Conservation (phyloP, 306 rosid genomes). For the Quercus mongolica region DNA sequence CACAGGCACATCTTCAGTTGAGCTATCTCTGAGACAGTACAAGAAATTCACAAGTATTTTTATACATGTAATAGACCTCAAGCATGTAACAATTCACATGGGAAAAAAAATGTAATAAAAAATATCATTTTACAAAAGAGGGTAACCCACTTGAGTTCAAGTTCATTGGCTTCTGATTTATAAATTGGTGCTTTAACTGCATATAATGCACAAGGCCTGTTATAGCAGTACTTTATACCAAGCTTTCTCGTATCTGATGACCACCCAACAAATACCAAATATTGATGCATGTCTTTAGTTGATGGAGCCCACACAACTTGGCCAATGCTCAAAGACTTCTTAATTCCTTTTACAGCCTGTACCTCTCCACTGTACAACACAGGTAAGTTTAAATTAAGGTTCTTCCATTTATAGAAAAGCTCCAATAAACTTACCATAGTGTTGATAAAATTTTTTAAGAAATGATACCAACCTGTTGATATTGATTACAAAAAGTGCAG, state of each 20-base stretch:
- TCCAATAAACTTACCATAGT: conserved; percentile 3
- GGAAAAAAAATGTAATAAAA: not conserved
- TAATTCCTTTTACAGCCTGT: conserved; percentile 59
- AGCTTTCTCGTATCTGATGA: conserved; percentile 64
- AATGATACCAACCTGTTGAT: conserved; percentile 44
- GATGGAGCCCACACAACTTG: conserved; percentile 90
- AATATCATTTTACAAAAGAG: conserved; percentile 13
- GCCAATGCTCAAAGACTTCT: conserved; percentile 70
- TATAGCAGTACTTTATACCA: conserved; percentile 81
- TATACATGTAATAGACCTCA: not conserved
- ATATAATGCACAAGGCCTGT: conserved; percentile 78
- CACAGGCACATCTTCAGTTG: conserved; percentile 32
- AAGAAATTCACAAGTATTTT: conserved; percentile 1
- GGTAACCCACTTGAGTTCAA: conserved; percentile 49
- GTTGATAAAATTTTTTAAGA: not conserved
- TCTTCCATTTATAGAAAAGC: not conserved
- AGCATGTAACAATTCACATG: conserved; percentile 1
- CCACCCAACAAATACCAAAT: conserved; percentile 88
- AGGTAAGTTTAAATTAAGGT: conserved; percentile 8
- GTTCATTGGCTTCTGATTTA: conserved; percentile 39
- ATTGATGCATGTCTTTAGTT: conserved; percentile 37
- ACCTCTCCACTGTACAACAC: conserved; percentile 62
- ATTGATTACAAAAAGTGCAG: conserved; percentile 65
- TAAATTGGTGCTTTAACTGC: conserved; percentile 41
- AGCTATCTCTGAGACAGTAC: conserved; percentile 40